A percentile compares a stretch with the other conserved stretches of the same genome.
These are phyloP conservation scores for Penicillium mononematosum DNA, from an alignment of 495 filamentous ascomycete genomes.

Conservation along the genomic window DNA sequence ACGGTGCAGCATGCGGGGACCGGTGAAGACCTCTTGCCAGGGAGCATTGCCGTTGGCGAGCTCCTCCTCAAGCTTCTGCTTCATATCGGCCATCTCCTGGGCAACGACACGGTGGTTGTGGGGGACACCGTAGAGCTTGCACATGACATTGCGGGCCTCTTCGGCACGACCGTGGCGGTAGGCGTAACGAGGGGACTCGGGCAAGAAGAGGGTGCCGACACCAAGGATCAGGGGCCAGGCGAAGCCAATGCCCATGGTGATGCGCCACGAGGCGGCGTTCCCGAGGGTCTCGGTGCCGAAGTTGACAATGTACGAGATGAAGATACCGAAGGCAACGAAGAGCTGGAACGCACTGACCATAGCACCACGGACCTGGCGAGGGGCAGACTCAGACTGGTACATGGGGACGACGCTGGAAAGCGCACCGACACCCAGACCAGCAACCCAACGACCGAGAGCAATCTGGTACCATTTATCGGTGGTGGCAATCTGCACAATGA, in stretches of 20 bases:
- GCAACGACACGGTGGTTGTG: slow-evolving; percentile 61
- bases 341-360: slow-evolving; percentile 77
- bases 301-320: slow-evolving; percentile 78
- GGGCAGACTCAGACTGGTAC: slow-evolving; percentile 70
- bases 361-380: slow-evolving; percentile 63
- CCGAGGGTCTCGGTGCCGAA: slow-evolving; percentile 62
- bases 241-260: slow-evolving; percentile 78
- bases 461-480: slow-evolving; percentile 52
- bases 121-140: slow-evolving; percentile 67
- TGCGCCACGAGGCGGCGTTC: slow-evolving; percentile 67
- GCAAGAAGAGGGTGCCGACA: slow-evolving; percentile 65
- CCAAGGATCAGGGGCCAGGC: slow-evolving; percentile 74
- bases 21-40: slow-evolving; percentile 68
- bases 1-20: slow-evolving; percentile 71
- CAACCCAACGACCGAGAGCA: slow-evolving; percentile 56
- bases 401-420: slow-evolving; percentile 71
- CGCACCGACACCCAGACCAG: slow-evolving; percentile 68
- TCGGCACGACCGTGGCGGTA: slow-evolving; percentile 64
- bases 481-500: slow-evolving; percentile 66
- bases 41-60: slow-evolving; percentile 50
- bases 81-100: slow-evolving; percentile 66
- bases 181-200: slow-evolving; percentile 69
- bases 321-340: slow-evolving; percentile 85
- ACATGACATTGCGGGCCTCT: slow-evolving; percentile 67
- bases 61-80: slow-evolving; percentile 60